Percentiles rank a stretch among this genome's conserved stretches.
These are phyloP conservation scores for Xylaria bambusicola DNA, from an alignment of 495 filamentous ascomycete genomes.

Conservation along the genomic window DNA sequence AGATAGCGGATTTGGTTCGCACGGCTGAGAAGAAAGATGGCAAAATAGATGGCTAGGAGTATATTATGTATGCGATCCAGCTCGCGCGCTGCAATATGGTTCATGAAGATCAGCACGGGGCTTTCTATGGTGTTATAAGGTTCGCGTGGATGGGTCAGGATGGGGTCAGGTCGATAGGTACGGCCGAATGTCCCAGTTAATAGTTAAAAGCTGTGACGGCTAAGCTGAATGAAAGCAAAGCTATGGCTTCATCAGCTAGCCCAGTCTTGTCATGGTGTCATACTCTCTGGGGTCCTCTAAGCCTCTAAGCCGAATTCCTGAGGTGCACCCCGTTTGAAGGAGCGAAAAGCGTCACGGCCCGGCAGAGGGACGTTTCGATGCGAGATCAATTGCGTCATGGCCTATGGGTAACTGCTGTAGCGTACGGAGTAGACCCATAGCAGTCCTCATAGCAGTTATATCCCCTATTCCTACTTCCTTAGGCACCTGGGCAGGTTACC, in stretches of 20 bases:
- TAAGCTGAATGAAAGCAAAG: neutral
- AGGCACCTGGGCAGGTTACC: too few species aligned
- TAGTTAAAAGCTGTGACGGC: too few species aligned
- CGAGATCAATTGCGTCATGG: neutral
- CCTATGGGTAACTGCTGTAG: neutral
- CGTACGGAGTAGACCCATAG: neutral
- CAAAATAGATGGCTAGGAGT: slow-evolving; percentile 22
- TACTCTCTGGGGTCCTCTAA: too few species aligned
- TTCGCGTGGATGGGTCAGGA: neutral
- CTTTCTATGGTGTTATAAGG: neutral
- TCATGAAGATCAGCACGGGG: neutral
- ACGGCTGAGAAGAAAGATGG: slow-evolving; percentile 22
- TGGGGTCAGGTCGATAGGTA: neutral
- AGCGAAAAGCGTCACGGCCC: neutral
- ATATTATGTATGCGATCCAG: slow-evolving; percentile 25
- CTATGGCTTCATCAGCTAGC: neutral
- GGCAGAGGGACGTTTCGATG: neutral
- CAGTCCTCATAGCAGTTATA: neutral
- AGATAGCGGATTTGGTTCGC: slow-evolving; percentile 22
- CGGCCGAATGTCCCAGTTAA: too few species aligned
- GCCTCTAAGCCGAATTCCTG: too few species aligned
- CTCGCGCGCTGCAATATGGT: neutral
- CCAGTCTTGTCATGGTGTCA: too few species aligned
- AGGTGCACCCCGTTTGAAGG: neutral
- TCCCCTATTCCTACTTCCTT: too few species aligned